phyloP scores from a whole-genome alignment of 768 basidiomycete genomes.

The Lactarius deliciosus region DNA sequence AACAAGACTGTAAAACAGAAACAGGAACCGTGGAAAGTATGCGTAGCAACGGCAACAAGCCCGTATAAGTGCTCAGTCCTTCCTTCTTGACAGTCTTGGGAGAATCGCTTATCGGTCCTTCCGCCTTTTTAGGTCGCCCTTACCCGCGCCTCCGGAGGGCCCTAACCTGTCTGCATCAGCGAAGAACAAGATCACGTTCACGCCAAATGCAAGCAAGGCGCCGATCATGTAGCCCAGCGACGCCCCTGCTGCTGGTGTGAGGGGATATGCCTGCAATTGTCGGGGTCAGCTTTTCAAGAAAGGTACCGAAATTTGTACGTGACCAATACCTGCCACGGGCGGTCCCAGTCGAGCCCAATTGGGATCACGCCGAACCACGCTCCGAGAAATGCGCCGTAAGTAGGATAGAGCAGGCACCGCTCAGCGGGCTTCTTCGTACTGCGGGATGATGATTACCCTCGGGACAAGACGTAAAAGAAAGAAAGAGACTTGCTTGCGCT shows the following conservation, averaged over 20 bases:
- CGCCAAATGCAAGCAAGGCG: constrained; percentile 52
- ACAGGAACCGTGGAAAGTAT: no score
- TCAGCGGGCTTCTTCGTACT: constrained; percentile 69
- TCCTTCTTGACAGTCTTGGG: neutral
- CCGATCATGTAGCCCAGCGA: constrained; percentile 65
- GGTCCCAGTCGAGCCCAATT: constrained; percentile 93
- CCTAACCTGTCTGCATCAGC: constrained; percentile 28
- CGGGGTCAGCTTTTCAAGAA: constrained; percentile 21
- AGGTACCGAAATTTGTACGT: constrained; percentile 4
- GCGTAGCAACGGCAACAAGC: neutral
- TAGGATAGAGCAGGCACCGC: constrained; percentile 76
- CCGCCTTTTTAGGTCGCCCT: neutral
- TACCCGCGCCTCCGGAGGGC: neutral
- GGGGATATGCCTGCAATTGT: constrained; percentile 67
- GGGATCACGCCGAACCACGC: constrained; percentile 82
- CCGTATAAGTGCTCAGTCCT: neutral
- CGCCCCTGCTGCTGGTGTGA: constrained; percentile 73
- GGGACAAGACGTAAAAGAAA: neutral
- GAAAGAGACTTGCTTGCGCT: constrained; percentile 63
- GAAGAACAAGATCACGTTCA: constrained; percentile 39
- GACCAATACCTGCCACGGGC: constrained; percentile 84
- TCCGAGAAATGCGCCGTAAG: constrained; percentile 67
- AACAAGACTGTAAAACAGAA: no score
- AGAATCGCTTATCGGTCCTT: constrained; percentile 16
- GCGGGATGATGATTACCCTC: constrained; percentile 1